Evolutionary conservation across 176 grass and related monocot species (phyloP).

Genomic region (Avena sativa): DNA sequence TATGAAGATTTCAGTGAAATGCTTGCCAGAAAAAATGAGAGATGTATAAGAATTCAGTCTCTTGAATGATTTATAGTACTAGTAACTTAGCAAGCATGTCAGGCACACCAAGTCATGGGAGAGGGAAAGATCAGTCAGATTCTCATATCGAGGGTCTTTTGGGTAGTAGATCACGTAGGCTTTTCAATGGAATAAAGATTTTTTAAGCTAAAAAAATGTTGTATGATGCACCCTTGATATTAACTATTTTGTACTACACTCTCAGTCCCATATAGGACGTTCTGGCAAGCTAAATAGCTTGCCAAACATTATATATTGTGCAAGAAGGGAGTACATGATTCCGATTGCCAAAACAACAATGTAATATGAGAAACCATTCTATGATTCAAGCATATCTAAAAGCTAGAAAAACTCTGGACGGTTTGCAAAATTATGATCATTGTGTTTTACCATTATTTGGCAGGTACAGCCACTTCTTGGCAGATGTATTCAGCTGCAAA

Average conservation of each 20-base stretch:
- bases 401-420: neutral
- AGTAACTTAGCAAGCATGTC: neutral
- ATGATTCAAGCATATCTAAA: neutral
- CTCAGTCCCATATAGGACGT: too few species aligned
- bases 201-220: neutral
- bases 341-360: neutral
- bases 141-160: neutral
- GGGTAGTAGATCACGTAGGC: neutral
- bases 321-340: neutral
- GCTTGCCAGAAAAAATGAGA: slow-evolving; percentile 15
- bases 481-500: slow-evolving; percentile 48
- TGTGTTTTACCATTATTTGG: slow-evolving; percentile 63
- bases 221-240: neutral
- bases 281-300: too few species aligned
- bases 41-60: neutral
- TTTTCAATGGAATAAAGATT: neutral
- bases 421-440: neutral
- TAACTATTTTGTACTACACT: neutral
- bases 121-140: neutral
- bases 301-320: too few species aligned
- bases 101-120: neutral
- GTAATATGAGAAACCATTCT: neutral
- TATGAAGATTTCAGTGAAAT: slow-evolving; percentile 9
- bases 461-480: slow-evolving; percentile 69
- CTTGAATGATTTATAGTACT: neutral